Base-by-base conservation (phyloP, 2,329 filamentous ascomycete genomes). In the Botrytis sinoallii region DNA sequence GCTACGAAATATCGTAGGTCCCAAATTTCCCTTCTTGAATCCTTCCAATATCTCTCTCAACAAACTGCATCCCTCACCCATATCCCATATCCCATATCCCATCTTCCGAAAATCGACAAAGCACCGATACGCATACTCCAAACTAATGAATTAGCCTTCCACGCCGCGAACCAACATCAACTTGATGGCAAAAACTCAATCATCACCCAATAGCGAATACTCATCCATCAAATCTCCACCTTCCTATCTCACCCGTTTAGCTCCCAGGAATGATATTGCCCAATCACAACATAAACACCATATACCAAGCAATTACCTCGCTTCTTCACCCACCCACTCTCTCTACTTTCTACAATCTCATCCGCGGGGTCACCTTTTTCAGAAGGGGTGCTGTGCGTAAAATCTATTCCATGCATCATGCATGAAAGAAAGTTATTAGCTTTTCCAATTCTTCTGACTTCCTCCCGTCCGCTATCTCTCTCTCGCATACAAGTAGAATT, bases 51-150 rank as follows among this genome's bases (percentile, higher is more conserved):
- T 22, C 32, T 25, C 57, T 59, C 57, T 35, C 12, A 9, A 32
- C n/a, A 57, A 57, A 57, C n/a, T 57, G 52, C n/a, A 32, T 61
- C 12, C 7, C 59, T 61, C 59, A 8, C 32, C 3, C 35, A 40
- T 40, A 16, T 35, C 32, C 32, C 32, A 60, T 38, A 29, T 59
- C 29, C 25, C 32, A 32, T 55, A 55, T 55, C n/a, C 52, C 59
- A 61, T 61, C 59, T 61, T 61, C 57, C 35, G 20, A 32, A 61
- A 61, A 61, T 61, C 59, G 59, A 61, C 25, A 40, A 61, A 61
- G 59, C 59, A 16, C 57, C 32, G 18, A 35, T 3, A 38, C 6
- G 59, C 22, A 61, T 40, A 4, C 40, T 29, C 22, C 40, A 42
- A 42, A 46, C 40, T 57, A 65, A 29, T 22, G 16, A 65, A 46